Evolutionary conservation across 805 yeast genomes (phyloP), one percentile per base, ranked within the genome.

Genomic region (Yamadazyma insecticola): DNA sequence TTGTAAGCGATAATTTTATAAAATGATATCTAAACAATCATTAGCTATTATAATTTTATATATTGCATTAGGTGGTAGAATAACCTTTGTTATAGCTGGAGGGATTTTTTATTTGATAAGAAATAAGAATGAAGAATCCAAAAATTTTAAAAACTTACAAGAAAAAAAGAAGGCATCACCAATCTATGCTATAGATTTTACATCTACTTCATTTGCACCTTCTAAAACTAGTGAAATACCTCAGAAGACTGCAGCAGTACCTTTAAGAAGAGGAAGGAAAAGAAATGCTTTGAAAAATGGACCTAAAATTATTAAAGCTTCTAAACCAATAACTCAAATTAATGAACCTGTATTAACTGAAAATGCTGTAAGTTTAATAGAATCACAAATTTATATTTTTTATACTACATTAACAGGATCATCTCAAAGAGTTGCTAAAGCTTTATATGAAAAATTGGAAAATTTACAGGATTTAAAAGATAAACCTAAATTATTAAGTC

Each of bases 341-440:
- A 56, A 7, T 32, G 48, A 45, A 20, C 50, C 72, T 33, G 27
- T 28, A 6, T 56, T 68, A 16, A 65, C 78, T 0, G 50, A 55
- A 13, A 50, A 62, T 4, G 51, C 65, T 4, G 55, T 57, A 13
- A 55, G 65, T 14, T 52, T 76, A 24, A 43, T 68, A 17, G 72
- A 72, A 17, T 72, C 87, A 1, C 78, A 78, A 33, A 62, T 81
- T 22, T 67, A 72, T 36, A 72, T 88, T 3, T 84, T 88, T 46
- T 88, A 83, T 56, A 81, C 96, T 6, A 81, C 96, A 0, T 61
- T 88, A 36, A 89, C 95, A 3, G 96, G 96, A 8, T 65, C 94
- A 1, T 74, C 94, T 0, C 78, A 79, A 45, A 65, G 83, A 41
- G 72, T 78, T 17, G 96, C 96, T 1, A 62, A 61, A 12, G 50